Evolutionary conservation across 202 grass and related monocot genomes (phyloP), one percentile per base, ranked within the genome.

Genomic region (Cymbopogon flexuosus): DNA sequence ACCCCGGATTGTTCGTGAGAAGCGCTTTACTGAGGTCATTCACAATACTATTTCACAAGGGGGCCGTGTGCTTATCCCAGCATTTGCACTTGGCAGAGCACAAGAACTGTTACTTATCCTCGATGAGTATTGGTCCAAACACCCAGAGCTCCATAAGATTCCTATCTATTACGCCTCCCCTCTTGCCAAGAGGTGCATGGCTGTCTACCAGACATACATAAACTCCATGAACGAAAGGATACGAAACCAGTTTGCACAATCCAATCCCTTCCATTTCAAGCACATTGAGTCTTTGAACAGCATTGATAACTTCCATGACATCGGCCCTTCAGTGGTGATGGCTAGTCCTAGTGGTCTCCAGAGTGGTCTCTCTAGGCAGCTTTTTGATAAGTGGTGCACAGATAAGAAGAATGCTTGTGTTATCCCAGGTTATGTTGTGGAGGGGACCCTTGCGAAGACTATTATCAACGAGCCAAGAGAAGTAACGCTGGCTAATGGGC

Each of bases 221-320:
- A 98, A 94, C 62, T 84, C 95, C 68, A 98, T 98, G 95, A 98
- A 98, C 60, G 92, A 95, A 71, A 91, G 92, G 77, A 98, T 98
- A 24, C 83, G 87, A 42, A 94, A 92, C 72, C 95, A 98, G 60
- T 95, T 91, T 89, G 92, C 92, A 68, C 93, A 94, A 46, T 90
- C 95, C 21, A 98, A 98, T 56, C 92, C 95, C 34, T 98, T 98
- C 27, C 81, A 91, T 77, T 98, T 94, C 76, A 98, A 91, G 76
- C 90, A 98, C 39, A 98, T 98, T 7, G 89, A 84, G 39, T 80
- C 91, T 15, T 87, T 98, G 45, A 98, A 93, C 73, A 98, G 84
- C 87, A 98, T 98, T 52, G 95, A 94, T 29, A 93, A 91, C 60
- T 98, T 98, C 62, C 79, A 94, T 64, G 95, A 98, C 70, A 86